Percentiles rank a stretch among this genome's conserved stretches.
Conservation (phyloP, 2,329 filamentous ascomycete species). For the Sporothrix mexicana region DNA sequence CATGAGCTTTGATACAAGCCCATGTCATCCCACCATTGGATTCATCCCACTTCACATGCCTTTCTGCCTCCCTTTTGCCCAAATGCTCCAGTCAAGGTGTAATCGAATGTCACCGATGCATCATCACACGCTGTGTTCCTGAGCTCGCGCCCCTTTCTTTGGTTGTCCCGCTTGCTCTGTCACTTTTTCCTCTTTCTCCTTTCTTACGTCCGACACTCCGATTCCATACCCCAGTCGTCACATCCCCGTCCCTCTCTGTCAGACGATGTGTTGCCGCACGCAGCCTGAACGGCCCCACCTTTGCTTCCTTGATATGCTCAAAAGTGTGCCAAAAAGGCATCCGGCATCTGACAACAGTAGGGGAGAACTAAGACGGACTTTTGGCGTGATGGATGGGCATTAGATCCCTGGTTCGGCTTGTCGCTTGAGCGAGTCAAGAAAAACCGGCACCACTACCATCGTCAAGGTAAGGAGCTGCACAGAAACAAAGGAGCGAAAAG, state of each 20-base stretch:
- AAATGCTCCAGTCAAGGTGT: no score
- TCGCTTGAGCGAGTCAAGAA: no score
- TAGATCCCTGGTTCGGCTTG: no score
- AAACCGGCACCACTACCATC: neutral
- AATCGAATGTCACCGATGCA: neutral
- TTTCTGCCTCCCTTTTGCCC: no score
- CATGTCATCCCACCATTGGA: no score
- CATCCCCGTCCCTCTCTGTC: neutral
- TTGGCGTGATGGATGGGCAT: neutral
- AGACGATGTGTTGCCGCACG: neutral
- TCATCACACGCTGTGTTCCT: slow-evolving; percentile 1
- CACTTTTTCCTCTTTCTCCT: neutral
- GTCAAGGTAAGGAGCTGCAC: neutral
- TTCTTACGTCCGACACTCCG: neutral
- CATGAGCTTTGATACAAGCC: neutral
- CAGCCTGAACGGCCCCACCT: neutral
- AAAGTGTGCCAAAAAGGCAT: neutral
- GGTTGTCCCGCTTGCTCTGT: neutral
- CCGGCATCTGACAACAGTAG: neutral
- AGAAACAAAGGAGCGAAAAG: neutral
- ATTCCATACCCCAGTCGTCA: slow-evolving; percentile 22
- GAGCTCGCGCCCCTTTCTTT: neutral
- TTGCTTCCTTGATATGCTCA: neutral
- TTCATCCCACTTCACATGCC: no score
- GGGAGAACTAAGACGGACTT: no score